Base-by-base conservation (phyloP, 495 filamentous ascomycete species). In the Podospora fimiseda region DNA sequence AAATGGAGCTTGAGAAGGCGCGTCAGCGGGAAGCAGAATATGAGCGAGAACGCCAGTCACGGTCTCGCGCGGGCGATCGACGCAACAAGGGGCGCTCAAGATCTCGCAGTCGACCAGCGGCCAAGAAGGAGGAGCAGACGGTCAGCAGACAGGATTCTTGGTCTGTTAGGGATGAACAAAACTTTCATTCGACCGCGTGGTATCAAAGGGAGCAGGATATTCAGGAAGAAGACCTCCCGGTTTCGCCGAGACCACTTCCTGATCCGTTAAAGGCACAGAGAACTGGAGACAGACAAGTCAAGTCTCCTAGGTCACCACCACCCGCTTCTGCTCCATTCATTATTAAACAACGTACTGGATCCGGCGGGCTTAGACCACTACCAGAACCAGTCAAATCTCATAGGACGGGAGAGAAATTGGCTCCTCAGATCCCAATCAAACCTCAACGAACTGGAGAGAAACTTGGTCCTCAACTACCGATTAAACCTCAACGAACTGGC, bases 21-120 rank as follows among this genome's bases (percentile, higher is more conserved):
- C 86, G 90, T 55, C 83, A 92, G 56, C 83, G 93, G 9, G 93
- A 98, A 62, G 78, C 76, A 37, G 77, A 89, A 62, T 98, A 96
- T 60, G 80, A 95, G 66, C 76, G 74, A 38, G 90, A 91, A 64
- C 82, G 90, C 41, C 83, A 91, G 64, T 82, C 77, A 36, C 78
- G 80, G 16, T 60, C 60, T 21, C 72, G 62, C 62, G 57, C 60
- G 20, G 70, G 68, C 40, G 59, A 64, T 41, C 65, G 48, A 72
- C 65, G 52, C 74, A 66, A 59, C 68, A 78, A 49, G 73, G 74
- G 22, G 62, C 69, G 65, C 55, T 52, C 67, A 27, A 57, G 69
- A 57, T 69, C 66, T 14, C 67, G 67, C 54, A 52, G 77, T 66
- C 37, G 77, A 23, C 77, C 77, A 8, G 68, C 65, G 76, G 66